Base-by-base conservation (phyloP, 2,329 filamentous ascomycete species). In the Byssothecium circinans region DNA sequence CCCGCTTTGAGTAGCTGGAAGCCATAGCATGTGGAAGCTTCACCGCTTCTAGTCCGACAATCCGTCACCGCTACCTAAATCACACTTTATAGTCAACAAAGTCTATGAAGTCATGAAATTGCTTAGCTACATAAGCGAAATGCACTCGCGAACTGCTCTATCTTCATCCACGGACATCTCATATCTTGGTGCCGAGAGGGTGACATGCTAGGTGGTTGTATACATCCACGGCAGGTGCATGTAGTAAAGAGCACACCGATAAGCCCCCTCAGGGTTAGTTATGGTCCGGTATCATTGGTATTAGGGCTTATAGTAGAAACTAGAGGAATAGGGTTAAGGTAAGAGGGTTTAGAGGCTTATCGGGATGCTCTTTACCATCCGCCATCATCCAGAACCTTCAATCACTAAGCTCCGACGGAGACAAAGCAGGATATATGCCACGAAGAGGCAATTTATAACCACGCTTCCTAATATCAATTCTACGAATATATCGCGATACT, bases 381-480 rank as follows among this genome's bases (percentile, higher is more conserved):
- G 48, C 32, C 1, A 47, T 51, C 30, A 27, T 60, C 18, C 43
- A 56, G n/a, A n/a, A n/a, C n/a, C n/a, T n/a, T n/a, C 6, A 61
- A 64, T 36, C 60, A 74, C 6, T 65, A 65, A 8, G 56, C 69
- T 33, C 65, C 71, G 25, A 67, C 65, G 11, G 60, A 23, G 61
- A 67, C 34, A 54, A 61, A 8, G 61, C 65, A 15, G 73, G 73
- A 2, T 75, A 72, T 43, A 69, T 68, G 3, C 74, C 74, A 46
- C 56, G 75, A 25, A 65, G 73, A 14, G 75, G 73, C 18, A 33
- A 63, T 18, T 56, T 57, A 32, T 52, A 58, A 17, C 72, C 72
- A 0, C 71, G 72, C 11, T 75, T 72, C 44, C 72, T 72, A 10
- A 67, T 59, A 4, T 71, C 67, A 30, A 58, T 74, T 15, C 60